Evolutionary conservation across 192 early-diverging fungal species (phyloP).

Genomic region (Spinellus fusiger): DNA sequence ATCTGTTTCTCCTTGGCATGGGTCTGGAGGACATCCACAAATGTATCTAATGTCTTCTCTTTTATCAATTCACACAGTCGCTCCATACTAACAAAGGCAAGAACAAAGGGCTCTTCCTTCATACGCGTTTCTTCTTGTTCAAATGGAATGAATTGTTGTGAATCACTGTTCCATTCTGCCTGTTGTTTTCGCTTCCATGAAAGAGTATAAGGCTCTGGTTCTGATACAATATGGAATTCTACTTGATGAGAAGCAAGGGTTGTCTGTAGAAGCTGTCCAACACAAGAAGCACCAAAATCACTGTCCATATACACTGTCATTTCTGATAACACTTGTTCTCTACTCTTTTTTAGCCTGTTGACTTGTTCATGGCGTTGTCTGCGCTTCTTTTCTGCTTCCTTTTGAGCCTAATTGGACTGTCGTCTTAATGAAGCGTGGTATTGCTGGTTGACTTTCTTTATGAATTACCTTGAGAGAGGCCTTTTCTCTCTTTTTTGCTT

Average conservation of each 20-base stretch:
- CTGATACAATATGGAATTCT: background rate
- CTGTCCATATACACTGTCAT: constrained; percentile 38
- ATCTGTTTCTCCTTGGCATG: constrained; percentile 17
- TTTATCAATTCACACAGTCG: constrained; percentile 19
- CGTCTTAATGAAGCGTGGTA: background rate
- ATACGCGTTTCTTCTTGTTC: constrained; percentile 9
- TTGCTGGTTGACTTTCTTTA: background rate
- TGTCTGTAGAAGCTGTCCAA: constrained; percentile 23
- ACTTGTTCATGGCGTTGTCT: constrained; percentile 15
- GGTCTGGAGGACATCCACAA: constrained; percentile 16
- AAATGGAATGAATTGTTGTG: constrained; percentile 23
- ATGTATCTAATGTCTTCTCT: background rate
- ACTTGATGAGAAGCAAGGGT: constrained; percentile 6
- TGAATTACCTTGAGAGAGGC: background rate
- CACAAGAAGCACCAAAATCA: constrained; percentile 14
- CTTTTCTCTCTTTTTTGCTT: background rate
- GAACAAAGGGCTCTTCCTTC: constrained; percentile 18
- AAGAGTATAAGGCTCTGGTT: constrained; percentile 15
- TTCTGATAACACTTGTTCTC: constrained; percentile 30
- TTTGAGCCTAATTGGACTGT: constrained; percentile 6
- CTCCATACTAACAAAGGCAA: constrained; percentile 20
- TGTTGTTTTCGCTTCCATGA: constrained; percentile 33
- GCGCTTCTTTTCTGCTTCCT: constrained; percentile 22
- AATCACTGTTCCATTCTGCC: constrained; percentile 24
- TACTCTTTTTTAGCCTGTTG: constrained; percentile 28